Conservation (phyloP, 495 filamentous ascomycete genomes). For the Delitschia confertaspora region DNA sequence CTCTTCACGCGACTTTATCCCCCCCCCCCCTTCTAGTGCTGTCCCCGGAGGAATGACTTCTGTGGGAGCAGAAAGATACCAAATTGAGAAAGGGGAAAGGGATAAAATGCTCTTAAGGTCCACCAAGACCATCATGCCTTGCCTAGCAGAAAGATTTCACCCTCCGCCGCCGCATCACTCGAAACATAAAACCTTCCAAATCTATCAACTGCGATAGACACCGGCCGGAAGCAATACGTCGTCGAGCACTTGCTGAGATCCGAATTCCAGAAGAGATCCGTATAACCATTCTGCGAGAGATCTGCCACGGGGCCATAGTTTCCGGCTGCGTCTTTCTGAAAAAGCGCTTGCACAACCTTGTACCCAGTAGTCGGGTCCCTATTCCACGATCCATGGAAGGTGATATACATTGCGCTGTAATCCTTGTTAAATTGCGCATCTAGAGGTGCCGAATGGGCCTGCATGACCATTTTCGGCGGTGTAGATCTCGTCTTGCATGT, state of each 20-base stretch:
- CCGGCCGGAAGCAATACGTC: slow-evolving; percentile 22
- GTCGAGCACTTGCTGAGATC: slow-evolving; percentile 12
- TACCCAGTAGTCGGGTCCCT: slow-evolving; percentile 15
- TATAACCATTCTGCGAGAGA: slow-evolving; percentile 10
- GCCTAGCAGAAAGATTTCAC: slow-evolving; percentile 18
- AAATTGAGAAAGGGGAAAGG: no score
- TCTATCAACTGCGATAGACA: slow-evolving; percentile 16
- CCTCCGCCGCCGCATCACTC: slow-evolving; percentile 18
- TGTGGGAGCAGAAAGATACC: no score
- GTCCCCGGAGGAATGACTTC: no score
- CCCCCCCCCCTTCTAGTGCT: no score
- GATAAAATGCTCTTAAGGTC: no score
- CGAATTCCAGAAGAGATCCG: slow-evolving; percentile 12
- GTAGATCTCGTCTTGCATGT: slow-evolving; percentile 7
- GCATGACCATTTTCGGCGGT: slow-evolving; percentile 4
- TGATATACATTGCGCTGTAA: slow-evolving; percentile 19
- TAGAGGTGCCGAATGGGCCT: slow-evolving; percentile 23
- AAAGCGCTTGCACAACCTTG: slow-evolving; percentile 20
- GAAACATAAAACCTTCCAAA: slow-evolving; percentile 22
- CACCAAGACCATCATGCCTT: slow-evolving; percentile 7
- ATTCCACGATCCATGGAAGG: slow-evolving; percentile 26
- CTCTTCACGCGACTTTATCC: no score
- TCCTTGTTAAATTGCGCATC: slow-evolving; percentile 22
- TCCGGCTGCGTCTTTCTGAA: slow-evolving; percentile 1
- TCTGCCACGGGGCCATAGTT: slow-evolving; percentile 5